Base-by-base conservation (phyloP, 352 stramenopile species). In the Albugo laibachii region DNA sequence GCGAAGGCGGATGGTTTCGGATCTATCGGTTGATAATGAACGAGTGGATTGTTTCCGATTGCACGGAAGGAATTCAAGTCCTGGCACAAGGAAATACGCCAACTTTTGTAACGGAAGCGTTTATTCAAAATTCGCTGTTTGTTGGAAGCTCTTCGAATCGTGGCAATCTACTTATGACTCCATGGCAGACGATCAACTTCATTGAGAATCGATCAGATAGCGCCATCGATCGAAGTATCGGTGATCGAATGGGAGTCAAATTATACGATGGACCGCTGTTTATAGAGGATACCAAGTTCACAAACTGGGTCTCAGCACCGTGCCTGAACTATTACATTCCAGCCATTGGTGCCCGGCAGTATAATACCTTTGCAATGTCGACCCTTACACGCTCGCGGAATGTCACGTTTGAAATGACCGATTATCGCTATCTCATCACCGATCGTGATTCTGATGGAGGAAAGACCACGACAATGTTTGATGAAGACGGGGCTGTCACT, bases 251-350 rank as follows among this genome's bases (percentile, higher is more conserved):
- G 41, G 61, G 31, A 27, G 55, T 70, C 56, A 63, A 57, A 45
- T 53, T 70, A 12, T 66, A 66, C 49, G 61, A 66, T 19, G 61
- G 61, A 0, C 58, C 58, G 18, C 45, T 65, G 48, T 57, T 56
- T 36, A 41, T 70, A 3, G 45, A 56, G 37, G 65, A 70, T 53
- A 56, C 34, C 36, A 62, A 52, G 11, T 70, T 70, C 24, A 38
- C 37, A 11, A 49, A 58, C 41, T 70, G 60, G 58, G 58, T 59
- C 41, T 66, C 61, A 38, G 54, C 66, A 50, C 49, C 50, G 21
- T 70, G 61, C 36, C 47, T 70, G n/a, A 54, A 62, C 49, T 62
- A 65, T 24, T 53, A 55, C 45, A 66, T 64, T 40, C 50, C 61
- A 1, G 61, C 61, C 13, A 54, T 70, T 14, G 61, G 61, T n/a